These are phyloP conservation scores for Calvatia gigantea DNA, from an alignment of 768 basidiomycete species.

Conservation along the genomic window DNA sequence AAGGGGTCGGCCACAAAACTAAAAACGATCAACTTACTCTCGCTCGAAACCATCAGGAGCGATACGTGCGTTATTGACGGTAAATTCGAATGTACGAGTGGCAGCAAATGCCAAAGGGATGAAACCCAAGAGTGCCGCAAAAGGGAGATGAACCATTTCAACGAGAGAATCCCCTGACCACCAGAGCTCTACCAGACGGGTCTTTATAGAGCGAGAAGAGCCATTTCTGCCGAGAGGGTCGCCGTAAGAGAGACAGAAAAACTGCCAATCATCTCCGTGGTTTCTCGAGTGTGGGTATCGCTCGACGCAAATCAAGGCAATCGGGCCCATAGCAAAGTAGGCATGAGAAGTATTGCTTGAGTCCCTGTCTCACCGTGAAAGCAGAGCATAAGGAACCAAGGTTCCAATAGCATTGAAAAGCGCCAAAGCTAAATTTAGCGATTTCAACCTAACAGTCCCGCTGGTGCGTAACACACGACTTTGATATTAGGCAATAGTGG, in stretches of 20 bases:
- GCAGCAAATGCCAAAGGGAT: conserved; percentile 1
- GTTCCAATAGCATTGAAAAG: background rate
- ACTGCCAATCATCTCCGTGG: conserved; percentile 3
- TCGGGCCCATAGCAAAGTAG: background rate
- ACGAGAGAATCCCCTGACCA: background rate
- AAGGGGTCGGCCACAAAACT: too few relatives aligned
- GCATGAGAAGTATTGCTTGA: background rate
- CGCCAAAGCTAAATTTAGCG: background rate
- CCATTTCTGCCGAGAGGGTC: conserved; percentile 1
- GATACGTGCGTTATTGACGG: conserved; percentile 35
- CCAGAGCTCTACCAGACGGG: background rate
- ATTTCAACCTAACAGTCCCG: too few relatives aligned
- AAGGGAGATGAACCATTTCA: background rate
- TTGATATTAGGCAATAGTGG: too few relatives aligned
- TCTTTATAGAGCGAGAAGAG: conserved; percentile 4
- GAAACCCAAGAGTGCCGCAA: background rate
- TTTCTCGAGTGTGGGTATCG: conserved; percentile 9
- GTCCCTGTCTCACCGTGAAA: conserved; percentile 3
- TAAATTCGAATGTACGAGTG: conserved; percentile 9
- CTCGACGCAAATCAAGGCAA: background rate
- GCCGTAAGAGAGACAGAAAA: background rate
- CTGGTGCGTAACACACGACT: too few relatives aligned
- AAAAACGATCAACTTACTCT: conserved; percentile 12
- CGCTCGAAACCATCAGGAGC: conserved; percentile 39
- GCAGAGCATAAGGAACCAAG: background rate